Percentiles rank a stretch among this genome's conserved stretches.
Conservation (phyloP, 2,329 filamentous ascomycete species). For the Cladosporium cucumerinum region DNA sequence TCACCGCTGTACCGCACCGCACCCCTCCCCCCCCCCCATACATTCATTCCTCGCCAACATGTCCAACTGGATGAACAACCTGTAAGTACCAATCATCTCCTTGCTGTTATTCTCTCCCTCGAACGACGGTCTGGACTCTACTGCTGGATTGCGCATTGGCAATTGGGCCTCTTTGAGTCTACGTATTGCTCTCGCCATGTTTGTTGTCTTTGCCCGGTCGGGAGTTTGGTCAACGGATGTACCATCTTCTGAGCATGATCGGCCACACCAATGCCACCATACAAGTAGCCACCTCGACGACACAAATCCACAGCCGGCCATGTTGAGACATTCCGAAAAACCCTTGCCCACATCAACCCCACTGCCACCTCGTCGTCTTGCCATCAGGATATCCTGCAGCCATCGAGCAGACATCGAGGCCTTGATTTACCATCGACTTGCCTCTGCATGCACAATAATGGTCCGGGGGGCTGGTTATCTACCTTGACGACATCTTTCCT, state of each 20-base stretch:
- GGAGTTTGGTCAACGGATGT: background rate
- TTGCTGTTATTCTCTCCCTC: background rate
- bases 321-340: background rate
- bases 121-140: background rate
- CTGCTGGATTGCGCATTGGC: background rate
- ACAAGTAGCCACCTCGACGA: background rate
- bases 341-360: background rate
- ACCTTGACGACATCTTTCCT: background rate
- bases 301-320: background rate
- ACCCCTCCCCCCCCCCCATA: too few species aligned
- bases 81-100: conserved; percentile 29
- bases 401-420: too few species aligned
- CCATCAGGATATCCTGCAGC: background rate
- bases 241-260: background rate
- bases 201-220: background rate
- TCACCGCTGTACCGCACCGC: background rate
- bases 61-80: conserved; percentile 39
- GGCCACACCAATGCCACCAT: background rate
- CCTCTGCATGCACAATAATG: background rate
- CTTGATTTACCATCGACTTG: background rate
- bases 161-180: background rate
- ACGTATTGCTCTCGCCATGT: background rate
- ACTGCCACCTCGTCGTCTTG: background rate
- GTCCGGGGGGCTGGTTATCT: background rate
- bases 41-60: conserved; percentile 22